Percentiles rank a stretch among this genome's conserved stretches.
phyloP scores from a whole-genome alignment of 2,329 filamentous ascomycete genomes.

The Rutstroemia sp. region DNA sequence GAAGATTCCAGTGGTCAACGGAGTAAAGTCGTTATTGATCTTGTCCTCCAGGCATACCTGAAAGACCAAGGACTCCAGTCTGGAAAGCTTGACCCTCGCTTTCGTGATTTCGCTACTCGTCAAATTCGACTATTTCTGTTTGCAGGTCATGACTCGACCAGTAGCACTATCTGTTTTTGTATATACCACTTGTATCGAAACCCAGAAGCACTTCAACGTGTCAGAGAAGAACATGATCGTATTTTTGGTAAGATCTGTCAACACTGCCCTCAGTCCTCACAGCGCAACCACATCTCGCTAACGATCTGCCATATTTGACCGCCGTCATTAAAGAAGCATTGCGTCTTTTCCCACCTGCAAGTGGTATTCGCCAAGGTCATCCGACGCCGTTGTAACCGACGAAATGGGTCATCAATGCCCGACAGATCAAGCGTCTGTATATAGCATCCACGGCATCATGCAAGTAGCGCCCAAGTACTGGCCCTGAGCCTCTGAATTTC shows the following conservation, averaged over 20 bases:
- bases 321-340: conserved; percentile 20
- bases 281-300: conserved; percentile 11
- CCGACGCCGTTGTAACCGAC: conserved; percentile 9
- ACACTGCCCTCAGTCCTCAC: conserved; percentile 2
- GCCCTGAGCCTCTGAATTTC: conserved; percentile 37
- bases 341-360: conserved; percentile 16
- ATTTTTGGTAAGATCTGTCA: conserved; percentile 16
- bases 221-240: conserved; percentile 16
- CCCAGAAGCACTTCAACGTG: conserved; percentile 11
- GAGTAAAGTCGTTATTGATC: conserved; percentile 13
- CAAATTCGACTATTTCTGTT: conserved; percentile 16
- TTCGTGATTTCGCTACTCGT: conserved; percentile 9
- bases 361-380: conserved; percentile 10
- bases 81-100: conserved; percentile 8
- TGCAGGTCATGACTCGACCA: conserved; percentile 19
- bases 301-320: conserved; percentile 15
- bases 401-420: conserved; percentile 10
- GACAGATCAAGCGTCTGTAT: not conserved
- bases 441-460: conserved; percentile 11
- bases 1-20: not conserved
- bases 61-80: conserved; percentile 2
- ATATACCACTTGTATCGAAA: conserved; percentile 15
- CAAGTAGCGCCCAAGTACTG: conserved; percentile 37
- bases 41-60: conserved; percentile 16
- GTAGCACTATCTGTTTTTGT: conserved; percentile 12